Percentiles rank a stretch among this genome's conserved stretches.
These are phyloP conservation scores for Colletotrichum australisinense DNA, from an alignment of 2,329 filamentous ascomycete species.

Conservation along the genomic window DNA sequence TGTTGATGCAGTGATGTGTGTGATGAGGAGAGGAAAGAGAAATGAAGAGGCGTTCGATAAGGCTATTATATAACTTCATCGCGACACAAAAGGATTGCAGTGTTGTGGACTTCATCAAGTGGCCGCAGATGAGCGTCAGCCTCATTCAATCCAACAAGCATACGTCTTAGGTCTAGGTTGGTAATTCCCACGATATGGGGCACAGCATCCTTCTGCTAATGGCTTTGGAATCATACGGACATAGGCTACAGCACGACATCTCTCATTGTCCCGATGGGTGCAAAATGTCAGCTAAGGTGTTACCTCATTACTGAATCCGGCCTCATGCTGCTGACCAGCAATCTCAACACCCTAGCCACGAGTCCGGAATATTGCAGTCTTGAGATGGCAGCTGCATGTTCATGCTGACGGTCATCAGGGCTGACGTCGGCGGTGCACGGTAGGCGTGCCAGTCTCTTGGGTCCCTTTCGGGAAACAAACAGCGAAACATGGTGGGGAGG, in stretches of 20 bases:
- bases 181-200: neutral
- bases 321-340: neutral
- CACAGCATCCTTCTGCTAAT: neutral
- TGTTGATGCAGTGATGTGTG: neutral
- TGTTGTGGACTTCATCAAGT: neutral
- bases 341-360: neutral
- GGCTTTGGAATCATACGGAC: neutral
- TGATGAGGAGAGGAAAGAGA: neutral
- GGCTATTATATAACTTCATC: neutral
- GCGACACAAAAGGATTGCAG: neutral
- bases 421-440: neutral
- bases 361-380: neutral
- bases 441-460: too few relatives aligned
- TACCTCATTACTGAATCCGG: neutral
- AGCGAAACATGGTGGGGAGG: neutral
- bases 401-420: neutral
- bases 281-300: neutral
- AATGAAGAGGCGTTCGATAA: neutral
- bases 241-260: neutral
- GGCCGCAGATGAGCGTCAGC: neutral
- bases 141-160: neutral
- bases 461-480: neutral
- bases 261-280: too few relatives aligned
- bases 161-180: neutral
- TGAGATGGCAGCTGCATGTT: neutral